A percentile compares a stretch with the other conserved stretches of the same genome.
phyloP scores from a whole-genome alignment of 441 rosid species.

The Biscutella laevigata region DNA sequence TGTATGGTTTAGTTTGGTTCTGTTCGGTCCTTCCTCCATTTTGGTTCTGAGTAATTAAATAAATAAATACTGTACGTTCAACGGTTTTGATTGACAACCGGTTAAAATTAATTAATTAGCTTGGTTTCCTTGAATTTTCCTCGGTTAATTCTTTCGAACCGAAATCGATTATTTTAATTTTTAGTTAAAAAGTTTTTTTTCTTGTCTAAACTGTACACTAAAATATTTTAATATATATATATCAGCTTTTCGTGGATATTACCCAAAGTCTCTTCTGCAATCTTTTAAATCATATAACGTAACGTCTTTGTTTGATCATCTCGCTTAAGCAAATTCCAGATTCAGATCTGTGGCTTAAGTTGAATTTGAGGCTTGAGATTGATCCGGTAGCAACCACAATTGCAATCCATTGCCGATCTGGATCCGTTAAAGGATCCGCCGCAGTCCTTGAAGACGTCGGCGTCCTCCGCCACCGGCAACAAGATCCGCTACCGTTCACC shows the following conservation, averaged over 20 bases:
- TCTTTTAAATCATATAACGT: constrained; percentile 14
- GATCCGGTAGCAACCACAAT: not conserved
- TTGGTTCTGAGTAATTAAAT: too few relatives aligned
- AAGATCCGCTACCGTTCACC: constrained; percentile 93
- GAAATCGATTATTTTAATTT: not conserved
- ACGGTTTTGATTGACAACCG: too few relatives aligned
- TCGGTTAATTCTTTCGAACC: not conserved
- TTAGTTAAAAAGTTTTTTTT: not conserved
- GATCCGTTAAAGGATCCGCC: constrained; percentile 63
- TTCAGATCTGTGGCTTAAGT: constrained; percentile 19
- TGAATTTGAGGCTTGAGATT: not conserved
- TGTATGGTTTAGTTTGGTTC: not conserved
- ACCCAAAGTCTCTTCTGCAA: constrained; percentile 7
- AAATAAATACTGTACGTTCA: too few relatives aligned
- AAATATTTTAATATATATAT: too few relatives aligned
- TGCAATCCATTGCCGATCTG: constrained; percentile 43
- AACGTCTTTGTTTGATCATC: constrained; percentile 12
- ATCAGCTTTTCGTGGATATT: constrained; percentile 22
- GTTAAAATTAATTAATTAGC: too few relatives aligned
- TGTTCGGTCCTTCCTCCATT: not conserved
- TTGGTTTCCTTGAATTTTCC: not conserved
- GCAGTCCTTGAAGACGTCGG: constrained; percentile 54
- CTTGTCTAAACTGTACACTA: constrained; percentile 17
- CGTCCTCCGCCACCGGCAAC: constrained; percentile 47
- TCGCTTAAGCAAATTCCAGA: constrained; percentile 7